Evolutionary conservation across 495 filamentous ascomycete species (phyloP), one percentile per base, ranked within the genome.

Genomic region (Daldinia loculata): DNA sequence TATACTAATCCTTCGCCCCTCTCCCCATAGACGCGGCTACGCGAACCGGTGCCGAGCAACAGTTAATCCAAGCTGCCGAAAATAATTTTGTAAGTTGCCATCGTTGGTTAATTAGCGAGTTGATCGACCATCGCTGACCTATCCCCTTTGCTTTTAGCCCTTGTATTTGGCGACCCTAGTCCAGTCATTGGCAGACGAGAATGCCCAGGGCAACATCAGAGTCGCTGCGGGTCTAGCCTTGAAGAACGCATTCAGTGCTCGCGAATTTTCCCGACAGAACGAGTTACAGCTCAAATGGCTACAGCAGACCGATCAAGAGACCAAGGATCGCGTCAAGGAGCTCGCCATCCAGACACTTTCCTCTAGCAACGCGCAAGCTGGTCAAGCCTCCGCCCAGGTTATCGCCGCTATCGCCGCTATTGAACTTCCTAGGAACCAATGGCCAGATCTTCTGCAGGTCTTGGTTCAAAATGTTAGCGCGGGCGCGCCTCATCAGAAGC

Each of bases 161-260:
- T 86, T 88, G 80, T 99, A 99, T 82, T 88, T 99, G 64, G 85
- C 89, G 69, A 95, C 94, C 62, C 91, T 99, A 72, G 93, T 92
- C 57, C 89, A 92, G 81, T 93, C 95, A 79, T 89, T 99, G 70
- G 94, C 94, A 73, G 97, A 97, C 82, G 96, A 98, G 71, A 86
- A 87, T 62, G 88, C 91, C 71, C 86, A 92, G 67, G 83, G 92
- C 50, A 90, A 92, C 79, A 93, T 97, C 74, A 90, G 95, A 85
- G 89, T 90, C 61, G 94, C 95, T 62, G 95, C 95, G 63, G 95
- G 93, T 91, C 88, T 99, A 72, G 94, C 95, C 53, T 82, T 99
- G 75, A 99, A 99, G 84, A 99, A 99, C 84, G 89, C 95, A 74
- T 97, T 99, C 80, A 91, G 91, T 56, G 92, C 94, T 67, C 92